Evolutionary conservation across 2,329 filamentous ascomycete species (phyloP).

Genomic region (Delphinella strobiligena): DNA sequence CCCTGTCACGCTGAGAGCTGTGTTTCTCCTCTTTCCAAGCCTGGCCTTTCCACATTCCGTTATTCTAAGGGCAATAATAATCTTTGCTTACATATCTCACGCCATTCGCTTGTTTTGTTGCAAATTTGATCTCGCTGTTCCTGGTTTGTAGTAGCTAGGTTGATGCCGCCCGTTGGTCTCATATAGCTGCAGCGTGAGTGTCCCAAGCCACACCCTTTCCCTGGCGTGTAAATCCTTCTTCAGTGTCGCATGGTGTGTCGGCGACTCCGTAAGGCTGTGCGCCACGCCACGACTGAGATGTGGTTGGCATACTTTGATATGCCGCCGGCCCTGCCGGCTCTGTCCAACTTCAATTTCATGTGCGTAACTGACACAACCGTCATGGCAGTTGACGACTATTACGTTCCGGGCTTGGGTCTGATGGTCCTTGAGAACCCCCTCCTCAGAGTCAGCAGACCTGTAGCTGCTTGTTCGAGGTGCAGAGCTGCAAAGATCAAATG

Average conservation of each 20-base stretch:
- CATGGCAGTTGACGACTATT: neutral
- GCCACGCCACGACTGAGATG: neutral
- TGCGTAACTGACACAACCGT: neutral
- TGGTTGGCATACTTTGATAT: neutral
- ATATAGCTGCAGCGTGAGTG: neutral
- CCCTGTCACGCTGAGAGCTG: too few relatives aligned
- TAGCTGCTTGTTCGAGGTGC: constrained; percentile 70
- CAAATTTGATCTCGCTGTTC: too few relatives aligned
- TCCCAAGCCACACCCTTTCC: neutral
- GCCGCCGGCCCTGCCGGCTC: neutral
- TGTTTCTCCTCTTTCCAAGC: too few relatives aligned
- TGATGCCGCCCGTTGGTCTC: neutral
- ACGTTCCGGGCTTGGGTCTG: constrained; percentile 12
- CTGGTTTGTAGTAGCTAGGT: too few relatives aligned
- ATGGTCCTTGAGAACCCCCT: constrained; percentile 45
- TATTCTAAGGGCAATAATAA: too few relatives aligned
- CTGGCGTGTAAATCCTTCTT: neutral
- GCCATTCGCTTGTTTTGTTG: too few relatives aligned
- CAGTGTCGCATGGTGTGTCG: neutral
- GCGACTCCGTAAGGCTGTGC: neutral
- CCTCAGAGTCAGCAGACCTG: constrained; percentile 63
- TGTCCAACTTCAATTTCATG: too few relatives aligned
- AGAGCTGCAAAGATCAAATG: constrained; percentile 95
- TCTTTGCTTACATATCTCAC: too few relatives aligned
- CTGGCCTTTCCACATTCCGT: too few relatives aligned